A percentile compares a stretch with the other conserved stretches of the same genome.
Evolutionary conservation across 345 rosid genomes (phyloP).

Genomic region (Syzygium aqueum): DNA sequence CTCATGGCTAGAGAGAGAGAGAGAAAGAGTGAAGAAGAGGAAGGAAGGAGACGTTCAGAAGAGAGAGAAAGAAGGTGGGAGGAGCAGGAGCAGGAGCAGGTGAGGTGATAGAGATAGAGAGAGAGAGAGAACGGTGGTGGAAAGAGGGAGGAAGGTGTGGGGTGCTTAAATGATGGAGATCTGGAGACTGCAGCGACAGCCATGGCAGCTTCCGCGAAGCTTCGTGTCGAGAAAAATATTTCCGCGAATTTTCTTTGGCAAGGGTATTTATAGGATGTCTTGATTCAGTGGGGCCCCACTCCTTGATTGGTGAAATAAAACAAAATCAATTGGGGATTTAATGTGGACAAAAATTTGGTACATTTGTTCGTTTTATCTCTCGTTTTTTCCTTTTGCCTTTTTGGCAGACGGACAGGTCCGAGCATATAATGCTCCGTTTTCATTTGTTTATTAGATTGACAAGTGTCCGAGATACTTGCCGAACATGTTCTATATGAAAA

Average conservation of each 20-base stretch:
- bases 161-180: conserved; percentile 41
- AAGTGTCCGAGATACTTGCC: background rate
- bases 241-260: accelerated
- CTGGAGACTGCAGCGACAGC: background rate
- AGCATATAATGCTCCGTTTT: background rate
- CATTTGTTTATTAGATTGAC: background rate
- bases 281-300: background rate
- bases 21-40: background rate
- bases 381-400: background rate
- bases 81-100: background rate
- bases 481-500: background rate
- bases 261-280: background rate
- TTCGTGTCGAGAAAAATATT: conserved; percentile 17
- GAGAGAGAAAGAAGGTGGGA: background rate
- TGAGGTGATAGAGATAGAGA: conserved; percentile 7
- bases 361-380: background rate
- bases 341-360: too few species aligned
- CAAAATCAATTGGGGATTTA: background rate
- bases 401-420: background rate
- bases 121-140: conserved; percentile 3
- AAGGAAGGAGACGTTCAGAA: too few species aligned
- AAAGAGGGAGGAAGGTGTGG: conserved; percentile 13
- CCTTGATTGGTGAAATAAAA: accelerated
- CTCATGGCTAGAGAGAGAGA: background rate
- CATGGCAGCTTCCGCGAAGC: conserved; percentile 84